phyloP scores from a whole-genome alignment of 345 rosid species.

The Hibiscus mutabilis region DNA sequence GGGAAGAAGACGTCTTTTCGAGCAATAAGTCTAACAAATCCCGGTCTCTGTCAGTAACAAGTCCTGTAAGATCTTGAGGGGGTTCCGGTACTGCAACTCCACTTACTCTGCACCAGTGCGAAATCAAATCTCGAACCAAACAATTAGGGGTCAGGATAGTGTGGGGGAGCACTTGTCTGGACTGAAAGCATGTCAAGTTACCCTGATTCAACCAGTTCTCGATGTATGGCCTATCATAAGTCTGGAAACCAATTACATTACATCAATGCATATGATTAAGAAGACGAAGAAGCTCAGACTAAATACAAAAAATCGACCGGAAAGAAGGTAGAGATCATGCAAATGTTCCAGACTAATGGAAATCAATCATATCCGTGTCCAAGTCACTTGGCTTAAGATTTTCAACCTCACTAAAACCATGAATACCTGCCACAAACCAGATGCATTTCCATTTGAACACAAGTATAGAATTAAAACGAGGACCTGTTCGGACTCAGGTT shows the following conservation, averaged over 20 bases:
- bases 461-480: no score
- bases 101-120: background rate
- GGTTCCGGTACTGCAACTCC: background rate
- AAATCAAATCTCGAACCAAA: slow-evolving; percentile 4
- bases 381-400: no score
- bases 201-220: slow-evolving; percentile 2
- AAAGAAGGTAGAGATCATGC: background rate
- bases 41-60: background rate
- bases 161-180: background rate
- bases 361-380: no score
- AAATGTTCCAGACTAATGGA: no score
- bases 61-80: background rate
- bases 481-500: no score
- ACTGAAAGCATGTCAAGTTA: background rate
- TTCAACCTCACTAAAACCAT: no score
- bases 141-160: background rate
- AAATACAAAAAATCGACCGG: background rate
- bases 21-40: background rate
- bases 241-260: background rate
- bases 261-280: background rate
- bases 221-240: background rate
- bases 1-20: background rate
- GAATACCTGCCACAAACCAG: no score
- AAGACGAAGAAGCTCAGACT: background rate
- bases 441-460: no score